Evolutionary conservation across 2,329 filamentous ascomycete genomes (phyloP).

Genomic region (Fusarium newnesense): DNA sequence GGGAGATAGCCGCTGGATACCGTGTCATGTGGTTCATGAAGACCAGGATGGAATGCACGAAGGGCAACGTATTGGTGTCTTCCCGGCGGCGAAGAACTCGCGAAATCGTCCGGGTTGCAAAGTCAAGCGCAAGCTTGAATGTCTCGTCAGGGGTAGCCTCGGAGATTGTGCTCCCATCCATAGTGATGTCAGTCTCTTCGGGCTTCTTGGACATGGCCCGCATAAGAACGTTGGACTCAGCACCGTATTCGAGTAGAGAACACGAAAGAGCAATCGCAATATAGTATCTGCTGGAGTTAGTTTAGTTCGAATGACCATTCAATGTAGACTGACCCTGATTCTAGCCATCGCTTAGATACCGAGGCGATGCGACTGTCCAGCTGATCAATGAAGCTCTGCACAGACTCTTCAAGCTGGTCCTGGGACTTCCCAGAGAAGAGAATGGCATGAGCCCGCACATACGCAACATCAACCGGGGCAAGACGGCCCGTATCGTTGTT

Average conservation of each 20-base stretch:
- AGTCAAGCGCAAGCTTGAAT: conserved; percentile 50
- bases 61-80: conserved; percentile 69
- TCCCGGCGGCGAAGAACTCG: conserved; percentile 62
- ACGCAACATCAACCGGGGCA: conserved; percentile 63
- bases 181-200: conserved; percentile 42
- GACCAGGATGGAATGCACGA: conserved; percentile 69
- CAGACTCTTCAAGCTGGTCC: conserved; percentile 58
- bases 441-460: conserved; percentile 72
- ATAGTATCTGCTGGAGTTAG: conserved; percentile 42
- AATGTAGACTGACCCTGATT: conserved; percentile 52
- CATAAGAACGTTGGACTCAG: conserved; percentile 59
- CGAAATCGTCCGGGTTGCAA: conserved; percentile 57
- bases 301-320: background rate
- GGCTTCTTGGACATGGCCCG: conserved; percentile 48
- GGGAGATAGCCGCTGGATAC: conserved; percentile 54
- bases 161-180: conserved; percentile 39
- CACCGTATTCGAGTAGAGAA: conserved; percentile 48
- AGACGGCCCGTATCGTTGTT: conserved; percentile 49
- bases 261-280: conserved; percentile 48
- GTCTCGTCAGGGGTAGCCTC: conserved; percentile 39
- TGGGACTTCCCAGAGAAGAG: conserved; percentile 65
- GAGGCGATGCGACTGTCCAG: conserved; percentile 68
- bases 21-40: conserved; percentile 63
- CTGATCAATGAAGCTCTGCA: conserved; percentile 60
- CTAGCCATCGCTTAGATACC: conserved; percentile 62